Percentiles rank a stretch among this genome's conserved stretches.
Evolutionary conservation across 345 rosid species (phyloP).

Genomic region (Camelina neglecta): DNA sequence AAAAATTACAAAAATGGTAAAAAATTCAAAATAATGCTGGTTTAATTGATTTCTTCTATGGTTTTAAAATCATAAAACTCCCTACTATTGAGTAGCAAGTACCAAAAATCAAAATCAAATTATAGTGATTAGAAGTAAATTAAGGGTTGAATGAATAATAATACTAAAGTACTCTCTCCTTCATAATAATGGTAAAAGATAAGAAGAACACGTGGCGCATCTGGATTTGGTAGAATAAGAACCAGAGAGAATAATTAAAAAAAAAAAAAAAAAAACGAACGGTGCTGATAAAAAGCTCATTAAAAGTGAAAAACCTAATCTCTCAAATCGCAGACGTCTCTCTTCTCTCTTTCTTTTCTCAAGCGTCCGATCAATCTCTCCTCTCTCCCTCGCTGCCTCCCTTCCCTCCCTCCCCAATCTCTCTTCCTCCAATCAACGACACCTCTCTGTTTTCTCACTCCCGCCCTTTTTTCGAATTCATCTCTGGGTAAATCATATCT

Average conservation of each 20-base stretch:
- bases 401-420: constrained; percentile 28
- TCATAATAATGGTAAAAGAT: constrained; percentile 1
- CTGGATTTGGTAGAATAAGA: constrained; percentile 31
- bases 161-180: too few relatives aligned
- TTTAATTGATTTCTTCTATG: too few relatives aligned
- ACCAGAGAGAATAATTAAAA: constrained; percentile 7
- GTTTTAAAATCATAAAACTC: too few relatives aligned
- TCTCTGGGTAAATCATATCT: constrained; percentile 23
- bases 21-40: too few relatives aligned
- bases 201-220: constrained; percentile 25
- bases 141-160: neutral
- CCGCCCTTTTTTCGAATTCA: constrained; percentile 68
- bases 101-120: neutral
- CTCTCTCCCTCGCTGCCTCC: constrained; percentile 35
- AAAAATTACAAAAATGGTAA: too few relatives aligned
- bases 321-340: constrained; percentile 62
- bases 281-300: constrained; percentile 61
- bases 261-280: constrained; percentile 50
- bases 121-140: neutral
- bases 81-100: neutral
- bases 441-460: constrained; percentile 49
- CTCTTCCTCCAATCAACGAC: constrained; percentile 47
- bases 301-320: constrained; percentile 42
- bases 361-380: constrained; percentile 88
- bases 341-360: constrained; percentile 65